Base-by-base conservation (phyloP, 345 rosid species). In the Stellera chamaejasme region DNA sequence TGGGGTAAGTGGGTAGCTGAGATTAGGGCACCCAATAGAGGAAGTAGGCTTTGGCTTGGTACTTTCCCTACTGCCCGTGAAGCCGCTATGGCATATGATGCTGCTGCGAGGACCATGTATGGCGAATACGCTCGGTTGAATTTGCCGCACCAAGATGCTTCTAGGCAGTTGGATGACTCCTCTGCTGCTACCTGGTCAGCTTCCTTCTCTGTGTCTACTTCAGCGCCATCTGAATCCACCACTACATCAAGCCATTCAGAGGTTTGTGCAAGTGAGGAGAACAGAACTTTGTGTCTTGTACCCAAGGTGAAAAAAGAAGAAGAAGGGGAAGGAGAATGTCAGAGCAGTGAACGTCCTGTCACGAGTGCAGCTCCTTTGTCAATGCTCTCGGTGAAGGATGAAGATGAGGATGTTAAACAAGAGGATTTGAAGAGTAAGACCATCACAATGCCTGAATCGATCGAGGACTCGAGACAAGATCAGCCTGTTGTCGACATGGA, bases 1-100 rank as follows among this genome's bases (percentile, higher is more conserved):
- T 88, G 96, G 96, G 96, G 96, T 0, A 88, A 85, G 71, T 88
- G 96, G 96, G 96, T 88, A 13, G 85, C 96, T 1, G 97, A 90
- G 71, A 90, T 90, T 45, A 70, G 97, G 55, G 83, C 84, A 60
- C 97, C 97, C 2, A 70, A 79, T 15, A 55, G 75, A 7, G 91
- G 89, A 45, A 62, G 42, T 26, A 67, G 97, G 74, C 67, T 90
- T 3, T 90, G 97, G 97, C 84, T 90, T 1, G 97, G 97, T 45
- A 90, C 97, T 26, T 90, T 82, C 32, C 76, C 79, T 3, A 80
- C 71, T 44, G 81, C 97, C 0, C 26, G 62, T 41, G 79, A 90
- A 15, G 97, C 95, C 55, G 97, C 97, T 2, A 16, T 72, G 55
- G 92, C 95, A 5, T 90, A 90, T 59, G 97, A 90, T 25, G 74